Conservation (phyloP, 1,284 basidiomycete species). For the Phlebopus sp. region DNA sequence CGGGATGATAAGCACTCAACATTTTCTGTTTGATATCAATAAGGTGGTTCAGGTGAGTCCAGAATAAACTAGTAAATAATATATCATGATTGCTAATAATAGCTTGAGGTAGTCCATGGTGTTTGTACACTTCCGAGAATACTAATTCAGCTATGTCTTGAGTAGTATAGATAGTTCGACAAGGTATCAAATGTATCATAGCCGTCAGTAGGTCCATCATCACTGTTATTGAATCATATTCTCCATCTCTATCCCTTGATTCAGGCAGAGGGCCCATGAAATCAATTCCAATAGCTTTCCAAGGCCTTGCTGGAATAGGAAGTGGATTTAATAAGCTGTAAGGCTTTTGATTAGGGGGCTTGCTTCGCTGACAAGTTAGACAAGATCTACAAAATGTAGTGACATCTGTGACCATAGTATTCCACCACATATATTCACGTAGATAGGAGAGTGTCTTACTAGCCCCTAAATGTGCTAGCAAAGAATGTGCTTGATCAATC, state of each 20-base stretch:
- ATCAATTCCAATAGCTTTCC: slow-evolving; percentile 41
- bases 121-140: slow-evolving; percentile 21
- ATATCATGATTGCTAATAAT: slow-evolving; percentile 44
- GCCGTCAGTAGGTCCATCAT: slow-evolving; percentile 29
- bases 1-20: slow-evolving; percentile 44
- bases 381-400: slow-evolving; percentile 32
- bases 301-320: slow-evolving; percentile 30
- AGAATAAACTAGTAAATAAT: slow-evolving; percentile 43
- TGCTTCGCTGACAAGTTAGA: slow-evolving; percentile 27
- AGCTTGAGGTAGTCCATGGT: slow-evolving; percentile 28
- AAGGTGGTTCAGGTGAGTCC: slow-evolving; percentile 36
- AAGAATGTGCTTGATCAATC: no score
- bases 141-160: slow-evolving; percentile 26
- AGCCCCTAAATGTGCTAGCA: no score
- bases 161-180: slow-evolving; percentile 17
- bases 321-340: slow-evolving; percentile 35
- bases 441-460: no score
- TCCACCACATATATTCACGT: no score
- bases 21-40: slow-evolving; percentile 36
- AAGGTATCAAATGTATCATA: slow-evolving; percentile 27
- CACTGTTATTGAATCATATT: slow-evolving; percentile 37
- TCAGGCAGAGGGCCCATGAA: slow-evolving; percentile 43
- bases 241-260: slow-evolving; percentile 14
- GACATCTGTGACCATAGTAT: no score
- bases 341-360: slow-evolving; percentile 31